Evolutionary conservation across 768 basidiomycete species (phyloP), one percentile per base, ranked within the genome.

Genomic region (Suillus spraguei): DNA sequence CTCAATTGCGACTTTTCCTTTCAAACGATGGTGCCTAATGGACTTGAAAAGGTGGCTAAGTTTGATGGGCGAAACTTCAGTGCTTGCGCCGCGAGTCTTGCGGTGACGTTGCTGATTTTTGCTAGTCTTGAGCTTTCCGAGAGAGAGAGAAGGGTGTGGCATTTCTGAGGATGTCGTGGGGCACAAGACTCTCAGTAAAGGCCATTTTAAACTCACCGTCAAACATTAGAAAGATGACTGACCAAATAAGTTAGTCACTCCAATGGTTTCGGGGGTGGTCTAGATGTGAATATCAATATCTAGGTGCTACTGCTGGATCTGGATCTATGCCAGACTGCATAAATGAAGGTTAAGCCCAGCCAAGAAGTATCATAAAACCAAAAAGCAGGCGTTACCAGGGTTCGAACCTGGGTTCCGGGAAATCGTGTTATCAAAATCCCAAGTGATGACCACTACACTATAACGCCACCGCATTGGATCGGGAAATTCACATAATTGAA

Each of bases 371-470:
- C 38, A 13, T 41, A 42, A 11, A 46, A n/a, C 4, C 14, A 50
- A 76, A 73, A 63, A 1, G 0, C 2, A 75, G 74, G 74, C 69
- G 69, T 68, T 77, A 72, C 74, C 74, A 75, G 74, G 74, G 74
- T 75, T 75, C 74, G 74, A 75, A 75, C 74, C 74, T 75, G 74
- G 74, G 74, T 75, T 75, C 68, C 74, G 75, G 75, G 74, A 75
- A 50, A 10, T 0, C 1, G 11, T 50, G 24, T 62, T 1, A 22
- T 76, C 75, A 76, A 77, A 76, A 76, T 76, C 75, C 76, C 75
- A 72, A 74, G 75, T 76, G 75, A 76, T 76, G 68, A 76, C 75
- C 75, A 75, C 75, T 76, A 76, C 76, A 77, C 76, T 76, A 77
- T 72, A 77, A 69, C 69, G 70, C 76, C 76, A n/a, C 9, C 38